A percentile compares a stretch with the other conserved stretches of the same genome.
Evolutionary conservation across 208 protist genomes (phyloP).

Genomic region (Leishmania mexicana): DNA sequence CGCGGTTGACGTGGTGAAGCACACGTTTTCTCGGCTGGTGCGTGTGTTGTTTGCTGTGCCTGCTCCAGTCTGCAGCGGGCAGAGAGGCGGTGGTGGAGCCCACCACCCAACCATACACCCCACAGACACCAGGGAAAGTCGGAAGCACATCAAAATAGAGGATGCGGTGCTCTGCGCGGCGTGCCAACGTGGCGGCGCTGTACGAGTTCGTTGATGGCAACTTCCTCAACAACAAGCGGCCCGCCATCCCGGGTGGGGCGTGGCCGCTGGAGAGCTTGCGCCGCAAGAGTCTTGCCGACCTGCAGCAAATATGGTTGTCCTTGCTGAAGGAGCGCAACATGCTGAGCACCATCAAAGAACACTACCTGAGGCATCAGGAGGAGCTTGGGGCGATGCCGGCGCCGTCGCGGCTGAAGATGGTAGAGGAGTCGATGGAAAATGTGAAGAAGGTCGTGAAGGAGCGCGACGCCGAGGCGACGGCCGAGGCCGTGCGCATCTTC

Average conservation of each 20-base stretch:
- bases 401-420: constrained; percentile 83
- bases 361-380: constrained; percentile 91
- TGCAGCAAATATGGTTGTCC: constrained; percentile 93
- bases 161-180: constrained; percentile 34
- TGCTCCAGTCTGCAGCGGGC: neutral
- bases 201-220: constrained; percentile 91
- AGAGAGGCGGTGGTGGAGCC: neutral
- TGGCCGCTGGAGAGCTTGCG: constrained; percentile 87
- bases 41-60: neutral
- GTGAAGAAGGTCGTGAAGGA: constrained; percentile 81
- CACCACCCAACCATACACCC: neutral
- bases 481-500: constrained; percentile 70
- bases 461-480: constrained; percentile 78
- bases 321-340: constrained; percentile 94
- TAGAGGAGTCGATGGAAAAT: constrained; percentile 85
- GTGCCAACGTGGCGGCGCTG: constrained; percentile 65
- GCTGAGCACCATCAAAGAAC: constrained; percentile 78
- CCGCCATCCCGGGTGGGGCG: constrained; percentile 81
- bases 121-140: neutral
- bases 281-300: constrained; percentile 88
- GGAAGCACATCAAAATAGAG: neutral
- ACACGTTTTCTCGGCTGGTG: neutral
- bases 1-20: neutral
- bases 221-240: constrained; percentile 91
- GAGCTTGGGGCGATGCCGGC: constrained; percentile 91